Base-by-base conservation (phyloP, 2,329 filamentous ascomycete species). In the Dothideomycetidae sp. region DNA sequence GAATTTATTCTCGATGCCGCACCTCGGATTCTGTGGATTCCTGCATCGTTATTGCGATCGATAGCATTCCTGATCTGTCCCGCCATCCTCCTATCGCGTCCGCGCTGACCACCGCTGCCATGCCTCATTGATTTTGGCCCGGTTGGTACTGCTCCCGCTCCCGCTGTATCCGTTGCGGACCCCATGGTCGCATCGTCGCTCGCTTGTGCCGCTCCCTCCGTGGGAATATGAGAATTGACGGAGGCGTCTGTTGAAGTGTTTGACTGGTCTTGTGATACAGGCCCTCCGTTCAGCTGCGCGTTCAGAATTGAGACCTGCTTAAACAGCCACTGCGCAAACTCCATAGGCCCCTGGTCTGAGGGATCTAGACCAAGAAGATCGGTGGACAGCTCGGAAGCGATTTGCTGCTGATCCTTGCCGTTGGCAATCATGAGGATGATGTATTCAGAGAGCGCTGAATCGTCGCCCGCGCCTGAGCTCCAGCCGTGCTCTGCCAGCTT, bases 351-450 rank as follows among this genome's bases (percentile, higher is more conserved):
- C 35, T 80, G 75, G 50, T 94, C 88, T 42, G 93, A 85, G 32
- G 84, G 76, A 2, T 75, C 75, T 3, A 94, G 71, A 40, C 76
- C 76, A 2, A 98, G 71, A 29, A 98, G 71, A 50, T 98, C 90
- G 46, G 78, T 80, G 1, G 86, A 81, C 10, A 98, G 74, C 56
- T 98, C 90, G 30, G 73, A 67, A 7, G 85, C 81, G 47, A 98
- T 88, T 55, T 94, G 80, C 35, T 86, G 76, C 56, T 93, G 79
- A 3, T 81, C 85, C 60, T 93, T 94, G 51, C 86, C 84, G 61
- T 94, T 96, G 44, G 83, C 83, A 19, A 98, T 73, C 88, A 96
- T 94, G 45, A 96, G 74, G 42, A 96, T 80, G 48, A 98, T 90
- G 63, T 96, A 98, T 63, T 98, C 90, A 42, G 85, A 79, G 42